These are phyloP conservation scores for Saccharomyces hybrid DNA, from an alignment of 1,139 yeast genomes.

Conservation along the genomic window DNA sequence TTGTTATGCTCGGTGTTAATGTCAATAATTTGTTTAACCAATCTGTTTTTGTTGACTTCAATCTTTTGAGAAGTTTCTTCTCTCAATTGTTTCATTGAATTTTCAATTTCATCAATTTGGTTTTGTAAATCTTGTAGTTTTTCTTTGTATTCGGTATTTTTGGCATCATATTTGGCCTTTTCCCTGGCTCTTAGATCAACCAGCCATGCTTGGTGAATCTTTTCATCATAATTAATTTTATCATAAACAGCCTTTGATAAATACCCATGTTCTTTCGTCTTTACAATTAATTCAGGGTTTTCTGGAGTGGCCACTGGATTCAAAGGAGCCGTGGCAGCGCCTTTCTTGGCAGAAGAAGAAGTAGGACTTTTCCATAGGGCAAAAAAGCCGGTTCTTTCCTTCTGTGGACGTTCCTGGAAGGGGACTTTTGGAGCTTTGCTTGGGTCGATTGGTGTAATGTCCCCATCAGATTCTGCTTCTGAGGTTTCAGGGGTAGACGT, in stretches of 20 bases:
- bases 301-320: conserved; percentile 28
- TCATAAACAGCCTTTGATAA: conserved; percentile 29
- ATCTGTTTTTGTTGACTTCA: conserved; percentile 20
- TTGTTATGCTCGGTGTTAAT: conserved; percentile 18
- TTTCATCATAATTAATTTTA: conserved; percentile 21
- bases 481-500: conserved; percentile 2
- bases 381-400: conserved; percentile 3
- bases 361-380: neutral
- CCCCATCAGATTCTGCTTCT: conserved; percentile 4
- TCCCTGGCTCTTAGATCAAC: conserved; percentile 12
- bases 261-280: conserved; percentile 22
- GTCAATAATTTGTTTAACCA: conserved; percentile 22
- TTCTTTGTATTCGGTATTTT: conserved; percentile 17
- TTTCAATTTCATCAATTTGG: conserved; percentile 18
- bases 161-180: conserved; percentile 26
- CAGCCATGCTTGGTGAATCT: conserved; percentile 19
- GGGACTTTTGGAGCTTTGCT: conserved; percentile 20
- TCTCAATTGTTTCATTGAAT: conserved; percentile 21
- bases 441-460: conserved; percentile 14
- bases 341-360: conserved; percentile 3
- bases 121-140: conserved; percentile 17
- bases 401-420: conserved; percentile 5
- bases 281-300: conserved; percentile 26
- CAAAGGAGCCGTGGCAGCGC: conserved; percentile 3
- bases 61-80: conserved; percentile 22